Conservation (phyloP, 2,329 filamentous ascomycete species). For the Penicillium fuscoglaucum region DNA sequence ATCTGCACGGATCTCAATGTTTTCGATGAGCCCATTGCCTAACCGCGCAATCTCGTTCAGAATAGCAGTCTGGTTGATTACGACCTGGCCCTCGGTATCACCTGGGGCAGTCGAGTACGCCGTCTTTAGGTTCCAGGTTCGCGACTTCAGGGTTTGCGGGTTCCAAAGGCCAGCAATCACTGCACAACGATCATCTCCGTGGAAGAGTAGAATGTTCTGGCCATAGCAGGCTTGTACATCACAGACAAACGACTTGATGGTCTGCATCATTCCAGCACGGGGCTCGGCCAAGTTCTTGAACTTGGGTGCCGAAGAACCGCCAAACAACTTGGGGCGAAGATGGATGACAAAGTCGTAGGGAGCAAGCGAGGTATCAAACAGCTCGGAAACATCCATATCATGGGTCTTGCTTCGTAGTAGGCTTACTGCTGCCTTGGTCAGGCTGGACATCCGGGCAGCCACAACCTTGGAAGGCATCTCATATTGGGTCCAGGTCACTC, state of each 20-base stretch:
- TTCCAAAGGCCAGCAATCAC: conserved; percentile 67
- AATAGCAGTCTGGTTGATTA: conserved; percentile 43
- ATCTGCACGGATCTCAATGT: conserved; percentile 56
- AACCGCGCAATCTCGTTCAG: conserved; percentile 50
- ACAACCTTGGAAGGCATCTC: conserved; percentile 73
- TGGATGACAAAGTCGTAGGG: conserved; percentile 89
- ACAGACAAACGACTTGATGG: conserved; percentile 61
- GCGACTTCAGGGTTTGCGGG: conserved; percentile 45
- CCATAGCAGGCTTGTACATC: conserved; percentile 69
- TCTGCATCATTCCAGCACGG: conserved; percentile 57
- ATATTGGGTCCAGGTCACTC: conserved; percentile 75
- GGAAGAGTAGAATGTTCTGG: conserved; percentile 76
- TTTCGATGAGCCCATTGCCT: conserved; percentile 64
- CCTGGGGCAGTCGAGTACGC: conserved; percentile 39
- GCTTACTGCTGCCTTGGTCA: conserved; percentile 74
- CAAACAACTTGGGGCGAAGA: conserved; percentile 58
- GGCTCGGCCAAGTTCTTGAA: conserved; percentile 79
- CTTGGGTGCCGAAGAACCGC: conserved; percentile 36
- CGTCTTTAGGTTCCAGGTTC: conserved; percentile 39
- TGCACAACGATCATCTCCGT: conserved; percentile 60
- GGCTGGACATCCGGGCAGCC: conserved; percentile 75
- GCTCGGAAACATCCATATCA: conserved; percentile 54
- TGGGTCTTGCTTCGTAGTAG: conserved; percentile 57
- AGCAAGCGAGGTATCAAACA: conserved; percentile 71
- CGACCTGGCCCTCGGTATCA: conserved; percentile 25